phyloP scores from a whole-genome alignment of 2,329 filamentous ascomycete genomes.

The Colletotrichum caudatum region DNA sequence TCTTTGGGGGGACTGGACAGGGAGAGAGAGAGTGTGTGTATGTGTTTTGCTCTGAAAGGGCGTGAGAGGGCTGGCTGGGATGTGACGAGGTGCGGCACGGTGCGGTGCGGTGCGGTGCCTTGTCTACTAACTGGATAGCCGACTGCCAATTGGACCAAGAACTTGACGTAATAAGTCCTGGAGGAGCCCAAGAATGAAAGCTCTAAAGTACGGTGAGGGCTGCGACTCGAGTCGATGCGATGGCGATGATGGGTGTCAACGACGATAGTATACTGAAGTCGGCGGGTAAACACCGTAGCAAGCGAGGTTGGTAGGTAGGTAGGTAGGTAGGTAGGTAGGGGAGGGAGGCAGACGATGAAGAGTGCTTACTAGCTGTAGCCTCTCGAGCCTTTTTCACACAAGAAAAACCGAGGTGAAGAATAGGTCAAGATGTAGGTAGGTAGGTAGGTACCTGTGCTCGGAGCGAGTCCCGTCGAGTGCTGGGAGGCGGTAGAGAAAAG shows the following conservation, averaged over 20 bases:
- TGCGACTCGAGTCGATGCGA: background rate
- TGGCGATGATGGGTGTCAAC: background rate
- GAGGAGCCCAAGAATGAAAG: background rate
- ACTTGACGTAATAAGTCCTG: background rate
- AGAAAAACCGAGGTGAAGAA: constrained; percentile 19
- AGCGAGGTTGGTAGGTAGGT: background rate
- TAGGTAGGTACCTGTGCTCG: background rate
- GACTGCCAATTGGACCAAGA: background rate
- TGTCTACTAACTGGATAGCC: background rate
- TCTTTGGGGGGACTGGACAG: background rate
- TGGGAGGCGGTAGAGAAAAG: background rate
- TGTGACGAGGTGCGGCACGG: background rate
- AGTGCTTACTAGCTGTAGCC: background rate
- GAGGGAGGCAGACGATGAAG: no score
- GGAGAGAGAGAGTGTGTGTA: background rate
- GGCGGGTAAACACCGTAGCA: background rate
- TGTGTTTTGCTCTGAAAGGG: background rate
- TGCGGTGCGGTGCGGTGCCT: background rate
- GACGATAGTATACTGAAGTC: background rate
- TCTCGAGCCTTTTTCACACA: background rate
- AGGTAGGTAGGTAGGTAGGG: no score
- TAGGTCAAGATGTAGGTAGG: background rate
- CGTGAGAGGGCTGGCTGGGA: background rate
- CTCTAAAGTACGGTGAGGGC: constrained; percentile 5
- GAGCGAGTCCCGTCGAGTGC: constrained; percentile 17